Evolutionary conservation across 2,329 filamentous ascomycete genomes (phyloP).

Genomic region (Drechslerella dactyloides): DNA sequence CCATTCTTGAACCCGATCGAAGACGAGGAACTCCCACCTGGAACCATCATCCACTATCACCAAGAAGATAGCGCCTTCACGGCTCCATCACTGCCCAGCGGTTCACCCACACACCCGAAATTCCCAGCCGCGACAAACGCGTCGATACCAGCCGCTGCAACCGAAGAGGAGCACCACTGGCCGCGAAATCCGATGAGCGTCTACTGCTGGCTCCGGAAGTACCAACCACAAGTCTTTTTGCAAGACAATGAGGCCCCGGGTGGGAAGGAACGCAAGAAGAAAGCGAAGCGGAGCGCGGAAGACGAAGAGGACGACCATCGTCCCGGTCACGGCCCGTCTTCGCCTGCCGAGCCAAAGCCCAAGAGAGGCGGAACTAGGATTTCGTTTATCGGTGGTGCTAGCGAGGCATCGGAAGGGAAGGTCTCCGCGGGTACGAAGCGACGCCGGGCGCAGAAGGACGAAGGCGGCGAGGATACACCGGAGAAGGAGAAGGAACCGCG

Average conservation of each 20-base stretch:
- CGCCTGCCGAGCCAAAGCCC: constrained; percentile 34
- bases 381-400: constrained; percentile 22
- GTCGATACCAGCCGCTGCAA: constrained; percentile 60
- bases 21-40: constrained; percentile 46
- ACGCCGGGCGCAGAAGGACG: constrained; percentile 43
- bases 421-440: constrained; percentile 38
- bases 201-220: constrained; percentile 90
- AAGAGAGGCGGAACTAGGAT: constrained; percentile 47
- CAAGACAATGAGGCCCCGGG: constrained; percentile 70
- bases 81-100: constrained; percentile 27
- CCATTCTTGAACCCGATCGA: constrained; percentile 53
- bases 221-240: constrained; percentile 83
- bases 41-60: constrained; percentile 49
- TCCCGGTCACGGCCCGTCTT: constrained; percentile 24
- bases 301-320: constrained; percentile 45
- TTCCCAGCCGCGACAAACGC: constrained; percentile 57
- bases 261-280: constrained; percentile 57
- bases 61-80: constrained; percentile 40
- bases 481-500: constrained; percentile 40
- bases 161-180: constrained; percentile 60
- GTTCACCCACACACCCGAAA: constrained; percentile 60
- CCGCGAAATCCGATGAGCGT: constrained; percentile 86
- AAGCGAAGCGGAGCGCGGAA: constrained; percentile 54
- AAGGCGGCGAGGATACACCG: constrained; percentile 38
- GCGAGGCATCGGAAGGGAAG: constrained; percentile 23